Percentiles rank a stretch among this genome's conserved stretches.
These are phyloP conservation scores for Mycena maculata DNA, from an alignment of 768 basidiomycete species.

Conservation along the genomic window DNA sequence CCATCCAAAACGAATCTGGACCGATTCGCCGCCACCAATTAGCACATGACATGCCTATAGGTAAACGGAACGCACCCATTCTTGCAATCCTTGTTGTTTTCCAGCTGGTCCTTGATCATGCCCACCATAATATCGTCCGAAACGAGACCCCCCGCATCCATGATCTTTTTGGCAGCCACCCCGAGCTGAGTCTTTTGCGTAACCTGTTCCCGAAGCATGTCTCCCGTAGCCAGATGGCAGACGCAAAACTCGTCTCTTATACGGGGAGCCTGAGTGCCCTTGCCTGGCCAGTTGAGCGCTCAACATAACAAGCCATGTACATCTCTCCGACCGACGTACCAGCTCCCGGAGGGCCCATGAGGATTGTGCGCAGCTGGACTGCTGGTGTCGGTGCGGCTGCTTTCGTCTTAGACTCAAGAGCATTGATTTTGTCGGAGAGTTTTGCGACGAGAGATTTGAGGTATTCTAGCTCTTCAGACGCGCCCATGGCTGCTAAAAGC, in stretches of 20 bases:
- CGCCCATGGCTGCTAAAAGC: conserved; percentile 60
- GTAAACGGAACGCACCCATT: conserved; percentile 78
- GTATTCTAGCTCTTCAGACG: conserved; percentile 88
- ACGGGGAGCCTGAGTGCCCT: conserved; percentile 97
- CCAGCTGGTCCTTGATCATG: conserved; percentile 96
- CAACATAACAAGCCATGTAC: conserved; percentile 17
- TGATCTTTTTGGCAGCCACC: conserved; percentile 94
- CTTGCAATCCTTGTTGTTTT: conserved; percentile 92
- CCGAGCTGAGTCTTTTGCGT: conserved; percentile 88
- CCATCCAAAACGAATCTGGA: conserved; percentile 96
- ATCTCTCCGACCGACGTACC: conserved; percentile 62
- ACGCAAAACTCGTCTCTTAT: conserved; percentile 95
- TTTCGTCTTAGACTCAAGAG: conserved; percentile 80
- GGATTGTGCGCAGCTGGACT: conserved; percentile 87
- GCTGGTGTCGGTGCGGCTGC: conserved; percentile 63
- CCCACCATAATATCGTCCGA: conserved; percentile 97
- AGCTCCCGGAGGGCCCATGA: conserved; percentile 97
- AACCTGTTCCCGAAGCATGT: conserved; percentile 98
- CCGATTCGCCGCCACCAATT: neutral
- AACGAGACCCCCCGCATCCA: conserved; percentile 96
- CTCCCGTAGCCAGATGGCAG: conserved; percentile 98
- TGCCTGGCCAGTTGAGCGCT: conserved; percentile 65
- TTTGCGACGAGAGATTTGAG: conserved; percentile 93
- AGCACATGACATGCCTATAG: conserved; percentile 4
- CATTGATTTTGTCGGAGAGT: conserved; percentile 88